A percentile compares a stretch with the other conserved stretches of the same genome.
phyloP scores from a whole-genome alignment of 176 grass and related monocot species.

The Musa troglodytarum region DNA sequence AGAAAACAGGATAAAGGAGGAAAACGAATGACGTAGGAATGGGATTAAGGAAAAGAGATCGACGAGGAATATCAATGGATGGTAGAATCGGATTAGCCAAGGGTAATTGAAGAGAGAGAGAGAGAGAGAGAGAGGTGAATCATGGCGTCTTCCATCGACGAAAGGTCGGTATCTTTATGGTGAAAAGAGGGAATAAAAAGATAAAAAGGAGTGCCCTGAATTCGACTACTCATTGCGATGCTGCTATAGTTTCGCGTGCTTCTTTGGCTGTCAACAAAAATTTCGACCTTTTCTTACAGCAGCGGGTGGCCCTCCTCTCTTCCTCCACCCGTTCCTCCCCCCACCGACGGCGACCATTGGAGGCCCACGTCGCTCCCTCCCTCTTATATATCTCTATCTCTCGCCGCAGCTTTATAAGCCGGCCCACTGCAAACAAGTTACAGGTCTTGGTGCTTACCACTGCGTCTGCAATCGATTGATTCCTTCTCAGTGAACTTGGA shows the following conservation, averaged over 20 bases:
- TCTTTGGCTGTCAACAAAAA: constrained; percentile 21
- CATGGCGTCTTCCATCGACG: constrained; percentile 57
- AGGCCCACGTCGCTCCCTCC: background rate
- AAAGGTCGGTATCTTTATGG: constrained; percentile 81
- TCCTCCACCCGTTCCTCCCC: background rate
- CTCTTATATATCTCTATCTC: background rate
- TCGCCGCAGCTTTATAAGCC: constrained; percentile 12
- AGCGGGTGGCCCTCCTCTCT: background rate
- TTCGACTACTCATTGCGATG: constrained; percentile 30
- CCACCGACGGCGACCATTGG: background rate
- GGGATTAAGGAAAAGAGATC: background rate
- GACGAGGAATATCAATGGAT: background rate
- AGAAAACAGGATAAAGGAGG: background rate
- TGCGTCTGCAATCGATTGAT: background rate
- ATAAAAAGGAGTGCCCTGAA: constrained; percentile 23
- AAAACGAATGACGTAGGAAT: background rate
- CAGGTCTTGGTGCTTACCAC: background rate
- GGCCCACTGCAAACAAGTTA: background rate
- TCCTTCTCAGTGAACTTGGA: background rate
- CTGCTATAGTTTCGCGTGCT: constrained; percentile 19
- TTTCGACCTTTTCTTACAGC: constrained; percentile 7
- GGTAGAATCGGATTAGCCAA: background rate
- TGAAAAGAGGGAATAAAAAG: constrained; percentile 27
- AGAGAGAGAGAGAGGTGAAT: constrained; percentile 34
- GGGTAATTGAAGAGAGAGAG: background rate